A percentile compares a stretch with the other conserved stretches of the same genome.
Conservation (phyloP, 192 early-diverging fungal species). For the Jimgerdemannia lactiflua region DNA sequence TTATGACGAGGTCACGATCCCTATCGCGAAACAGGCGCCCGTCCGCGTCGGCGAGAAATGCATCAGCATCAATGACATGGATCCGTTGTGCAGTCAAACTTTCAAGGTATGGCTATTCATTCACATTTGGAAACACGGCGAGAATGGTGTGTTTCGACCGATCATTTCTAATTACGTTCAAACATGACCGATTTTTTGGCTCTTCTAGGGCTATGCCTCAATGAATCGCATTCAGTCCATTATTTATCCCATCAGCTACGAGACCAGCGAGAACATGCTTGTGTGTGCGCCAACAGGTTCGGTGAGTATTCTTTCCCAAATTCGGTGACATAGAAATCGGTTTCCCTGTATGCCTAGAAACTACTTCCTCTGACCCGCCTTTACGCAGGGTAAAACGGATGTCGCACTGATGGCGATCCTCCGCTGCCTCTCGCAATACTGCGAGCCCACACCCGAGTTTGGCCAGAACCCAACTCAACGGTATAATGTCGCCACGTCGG, state of each 20-base stretch:
- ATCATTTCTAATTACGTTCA: not conserved
- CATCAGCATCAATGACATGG: constrained; percentile 68
- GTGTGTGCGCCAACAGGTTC: constrained; percentile 98
- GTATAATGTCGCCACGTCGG: constrained; percentile 69
- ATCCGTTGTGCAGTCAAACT: constrained; percentile 68
- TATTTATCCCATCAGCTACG: constrained; percentile 90
- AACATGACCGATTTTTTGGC: not conserved
- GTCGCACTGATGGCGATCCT: constrained; percentile 94
- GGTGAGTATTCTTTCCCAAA: constrained; percentile 41
- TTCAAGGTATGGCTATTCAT: constrained; percentile 52
- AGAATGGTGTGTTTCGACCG: not conserved
- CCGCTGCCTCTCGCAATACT: constrained; percentile 73
- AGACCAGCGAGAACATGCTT: constrained; percentile 97
- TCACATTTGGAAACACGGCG: not conserved
- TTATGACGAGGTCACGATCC: constrained; percentile 92
- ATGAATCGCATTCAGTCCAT: constrained; percentile 97
- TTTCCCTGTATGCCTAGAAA: not conserved
- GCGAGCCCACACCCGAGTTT: constrained; percentile 50
- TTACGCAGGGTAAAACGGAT: constrained; percentile 84
- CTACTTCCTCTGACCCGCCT: not conserved
- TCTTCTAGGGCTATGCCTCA: constrained; percentile 61
- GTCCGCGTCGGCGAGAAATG: constrained; percentile 59
- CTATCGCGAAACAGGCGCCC: constrained; percentile 67
- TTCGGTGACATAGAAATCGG: not conserved
- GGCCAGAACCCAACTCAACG: constrained; percentile 32